phyloP scores from a whole-genome alignment of 164 flowering plant species.

The Nymphaea colorata region DNA sequence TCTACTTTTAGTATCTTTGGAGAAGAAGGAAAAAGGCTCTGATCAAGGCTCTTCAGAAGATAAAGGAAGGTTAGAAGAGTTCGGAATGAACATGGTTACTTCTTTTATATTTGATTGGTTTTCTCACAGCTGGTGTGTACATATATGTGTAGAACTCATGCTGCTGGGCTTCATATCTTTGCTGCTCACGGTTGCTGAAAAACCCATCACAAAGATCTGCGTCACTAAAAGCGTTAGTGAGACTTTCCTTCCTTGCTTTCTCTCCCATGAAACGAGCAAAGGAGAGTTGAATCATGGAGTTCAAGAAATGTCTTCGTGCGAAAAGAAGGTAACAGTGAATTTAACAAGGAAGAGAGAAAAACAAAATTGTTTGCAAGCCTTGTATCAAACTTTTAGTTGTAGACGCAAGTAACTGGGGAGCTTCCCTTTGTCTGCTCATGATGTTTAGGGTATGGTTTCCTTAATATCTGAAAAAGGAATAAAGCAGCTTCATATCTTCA shows the following conservation, averaged over 20 bases:
- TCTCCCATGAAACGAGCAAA: not conserved
- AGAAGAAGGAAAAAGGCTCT: conserved; percentile 31
- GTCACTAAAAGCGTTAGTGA: conserved; percentile 18
- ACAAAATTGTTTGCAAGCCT: too few relatives aligned
- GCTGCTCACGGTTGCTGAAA: conserved; percentile 35
- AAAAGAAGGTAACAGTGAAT: not conserved
- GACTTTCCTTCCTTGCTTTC: conserved; percentile 44
- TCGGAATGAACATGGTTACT: not conserved
- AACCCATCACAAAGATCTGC: conserved; percentile 33
- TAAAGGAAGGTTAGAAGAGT: conserved; percentile 37
- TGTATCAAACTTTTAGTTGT: not conserved
- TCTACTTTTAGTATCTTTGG: conserved; percentile 8
- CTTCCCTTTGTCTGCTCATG: not conserved
- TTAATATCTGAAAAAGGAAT: conserved; percentile 53
- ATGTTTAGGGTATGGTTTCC: conserved; percentile 43
- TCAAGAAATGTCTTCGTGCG: not conserved
- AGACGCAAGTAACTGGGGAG: not conserved
- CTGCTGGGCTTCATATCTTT: conserved; percentile 68
- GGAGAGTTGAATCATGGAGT: not conserved
- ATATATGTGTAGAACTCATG: conserved; percentile 38
- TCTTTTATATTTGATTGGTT: not conserved
- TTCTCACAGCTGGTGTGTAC: not conserved
- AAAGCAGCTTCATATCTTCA: conserved; percentile 67
- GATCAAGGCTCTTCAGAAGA: conserved; percentile 44
- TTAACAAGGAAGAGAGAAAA: too few relatives aligned